These are phyloP conservation scores for Oropetium thomaeum DNA, from an alignment of 176 grass and related monocot species.

Conservation along the genomic window DNA sequence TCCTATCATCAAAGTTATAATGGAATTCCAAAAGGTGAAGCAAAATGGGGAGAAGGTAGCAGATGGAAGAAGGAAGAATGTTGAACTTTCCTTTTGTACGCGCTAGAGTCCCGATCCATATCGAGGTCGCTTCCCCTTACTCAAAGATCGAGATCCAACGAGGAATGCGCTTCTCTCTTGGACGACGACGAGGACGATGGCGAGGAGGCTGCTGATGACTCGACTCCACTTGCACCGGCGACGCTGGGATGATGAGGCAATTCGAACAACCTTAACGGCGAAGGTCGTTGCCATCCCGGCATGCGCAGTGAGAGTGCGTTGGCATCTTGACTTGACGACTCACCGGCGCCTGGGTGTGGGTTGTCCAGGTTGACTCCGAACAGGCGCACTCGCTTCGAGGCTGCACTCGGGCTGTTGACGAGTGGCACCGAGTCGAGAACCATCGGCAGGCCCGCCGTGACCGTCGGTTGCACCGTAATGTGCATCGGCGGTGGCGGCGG, in stretches of 20 bases:
- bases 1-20: constrained; percentile 60
- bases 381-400: constrained; percentile 75
- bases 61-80: constrained; percentile 47
- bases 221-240: constrained; percentile 18
- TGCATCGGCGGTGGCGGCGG: constrained; percentile 27
- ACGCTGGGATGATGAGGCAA: constrained; percentile 29
- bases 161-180: constrained; percentile 67
- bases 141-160: constrained; percentile 98
- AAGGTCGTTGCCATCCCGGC: constrained; percentile 57
- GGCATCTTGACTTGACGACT: constrained; percentile 24
- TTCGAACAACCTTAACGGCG: constrained; percentile 39
- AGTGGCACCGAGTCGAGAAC: constrained; percentile 69
- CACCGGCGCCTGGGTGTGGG: constrained; percentile 34
- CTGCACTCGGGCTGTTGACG: constrained; percentile 29
- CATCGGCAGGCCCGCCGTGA: constrained; percentile 36
- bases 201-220: constrained; percentile 41
- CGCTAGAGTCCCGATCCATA: constrained; percentile 1
- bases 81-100: constrained; percentile 69
- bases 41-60: constrained; percentile 29
- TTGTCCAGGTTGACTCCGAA: constrained; percentile 96
- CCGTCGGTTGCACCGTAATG: constrained; percentile 47
- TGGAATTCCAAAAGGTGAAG: constrained; percentile 43
- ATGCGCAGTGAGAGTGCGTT: constrained; percentile 54
- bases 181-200: constrained; percentile 66
- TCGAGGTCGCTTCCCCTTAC: neutral